A percentile compares a stretch with the other conserved stretches of the same genome.
phyloP scores from a whole-genome alignment of 129 eudicot genomes.

The Saposhnikovia divaricata region DNA sequence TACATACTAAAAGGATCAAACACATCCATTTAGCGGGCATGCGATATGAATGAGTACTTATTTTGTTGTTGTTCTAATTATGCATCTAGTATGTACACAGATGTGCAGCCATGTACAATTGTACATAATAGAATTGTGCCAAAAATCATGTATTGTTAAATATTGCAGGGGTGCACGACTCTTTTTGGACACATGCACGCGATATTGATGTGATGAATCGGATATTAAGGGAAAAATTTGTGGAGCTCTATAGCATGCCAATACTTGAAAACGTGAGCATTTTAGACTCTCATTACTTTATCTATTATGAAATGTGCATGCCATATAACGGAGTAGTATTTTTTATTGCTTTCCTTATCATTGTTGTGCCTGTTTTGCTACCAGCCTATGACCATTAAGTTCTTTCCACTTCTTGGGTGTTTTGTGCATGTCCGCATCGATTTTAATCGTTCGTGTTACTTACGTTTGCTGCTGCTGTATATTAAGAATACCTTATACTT shows the following conservation, averaged over 20 bases:
- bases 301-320: not conserved
- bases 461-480: not conserved
- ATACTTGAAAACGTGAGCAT: conserved; percentile 77
- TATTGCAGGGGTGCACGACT: conserved; percentile 86
- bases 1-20: not conserved
- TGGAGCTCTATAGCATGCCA: conserved; percentile 76
- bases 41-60: not conserved
- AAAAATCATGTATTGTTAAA: not conserved
- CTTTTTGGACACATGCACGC: conserved; percentile 98
- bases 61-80: not conserved
- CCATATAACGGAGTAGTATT: not conserved
- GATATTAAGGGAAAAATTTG: conserved; percentile 79
- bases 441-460: not conserved
- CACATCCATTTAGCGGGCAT: not conserved
- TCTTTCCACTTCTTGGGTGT: not conserved
- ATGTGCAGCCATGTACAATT: not conserved
- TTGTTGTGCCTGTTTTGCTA: not conserved
- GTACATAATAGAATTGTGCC: not conserved
- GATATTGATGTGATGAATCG: conserved; percentile 77
- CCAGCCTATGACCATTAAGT: not conserved
- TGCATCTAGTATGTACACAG: not conserved
- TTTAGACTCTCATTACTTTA: not conserved
- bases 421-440: not conserved
- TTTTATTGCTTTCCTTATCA: not conserved
- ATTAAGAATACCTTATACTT: not conserved